Percentiles rank a stretch among this genome's conserved stretches.
Evolutionary conservation across 352 stramenopile species (phyloP).

Genomic region (Lagenidium giganteum): DNA sequence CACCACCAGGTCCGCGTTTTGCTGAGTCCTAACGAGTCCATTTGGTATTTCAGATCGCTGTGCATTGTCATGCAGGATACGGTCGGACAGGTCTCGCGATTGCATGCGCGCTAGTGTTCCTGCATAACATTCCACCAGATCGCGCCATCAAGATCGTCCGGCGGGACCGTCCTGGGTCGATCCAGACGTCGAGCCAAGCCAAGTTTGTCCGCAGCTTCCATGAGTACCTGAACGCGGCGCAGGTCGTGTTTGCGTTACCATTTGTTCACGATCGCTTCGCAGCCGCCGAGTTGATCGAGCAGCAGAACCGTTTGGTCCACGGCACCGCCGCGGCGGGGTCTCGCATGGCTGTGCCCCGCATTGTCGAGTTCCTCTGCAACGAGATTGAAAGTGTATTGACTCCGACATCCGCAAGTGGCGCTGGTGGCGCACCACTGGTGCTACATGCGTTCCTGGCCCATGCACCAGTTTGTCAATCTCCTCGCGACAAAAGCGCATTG

Average conservation of each 20-base stretch:
- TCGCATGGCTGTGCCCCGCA: slow-evolving; percentile 34
- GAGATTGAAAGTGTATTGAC: slow-evolving; percentile 50
- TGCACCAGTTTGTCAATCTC: slow-evolving; percentile 6
- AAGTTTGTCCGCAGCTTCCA: slow-evolving; percentile 78
- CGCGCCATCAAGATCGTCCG: slow-evolving; percentile 71
- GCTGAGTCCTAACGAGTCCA: too few species aligned
- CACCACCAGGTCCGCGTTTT: background rate
- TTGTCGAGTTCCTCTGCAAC: slow-evolving; percentile 56
- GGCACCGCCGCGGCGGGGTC: slow-evolving; percentile 20
- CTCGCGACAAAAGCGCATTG: slow-evolving; percentile 16
- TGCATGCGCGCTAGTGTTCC: slow-evolving; percentile 79
- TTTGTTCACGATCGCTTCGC: slow-evolving; percentile 72
- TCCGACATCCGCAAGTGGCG: slow-evolving; percentile 14
- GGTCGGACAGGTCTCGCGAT: slow-evolving; percentile 84
- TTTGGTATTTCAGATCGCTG: slow-evolving; percentile 64
- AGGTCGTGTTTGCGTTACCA: slow-evolving; percentile 70
- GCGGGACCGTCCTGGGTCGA: slow-evolving; percentile 62
- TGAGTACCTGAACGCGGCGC: slow-evolving; percentile 61
- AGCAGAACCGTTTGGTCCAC: slow-evolving; percentile 61
- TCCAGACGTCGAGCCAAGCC: slow-evolving; percentile 67
- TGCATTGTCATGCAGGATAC: slow-evolving; percentile 89
- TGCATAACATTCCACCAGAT: slow-evolving; percentile 68
- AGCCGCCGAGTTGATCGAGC: slow-evolving; percentile 51
- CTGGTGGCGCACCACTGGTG: slow-evolving; percentile 11
- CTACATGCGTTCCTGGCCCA: slow-evolving; percentile 13